These are phyloP conservation scores for Saccharomyces hybrid DNA, from an alignment of 1,139 yeast genomes.

Conservation along the genomic window DNA sequence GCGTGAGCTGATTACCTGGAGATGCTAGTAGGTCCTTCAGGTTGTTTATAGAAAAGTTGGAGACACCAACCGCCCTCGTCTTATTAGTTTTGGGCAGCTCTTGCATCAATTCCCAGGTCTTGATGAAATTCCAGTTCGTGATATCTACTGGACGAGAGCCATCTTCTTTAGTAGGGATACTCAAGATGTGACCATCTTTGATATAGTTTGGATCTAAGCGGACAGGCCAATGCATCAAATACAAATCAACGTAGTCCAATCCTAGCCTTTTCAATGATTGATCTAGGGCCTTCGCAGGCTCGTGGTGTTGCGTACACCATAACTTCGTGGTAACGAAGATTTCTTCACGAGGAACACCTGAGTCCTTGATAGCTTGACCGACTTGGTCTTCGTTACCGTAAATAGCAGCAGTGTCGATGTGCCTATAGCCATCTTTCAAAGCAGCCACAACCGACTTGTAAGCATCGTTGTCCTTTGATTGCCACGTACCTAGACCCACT, in stretches of 20 bases:
- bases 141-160: conserved; percentile 38
- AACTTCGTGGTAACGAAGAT: conserved; percentile 74
- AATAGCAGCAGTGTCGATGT: conserved; percentile 70
- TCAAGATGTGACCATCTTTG: conserved; percentile 32
- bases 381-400: conserved; percentile 62
- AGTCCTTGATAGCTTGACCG: conserved; percentile 58
- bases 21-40: conserved; percentile 45
- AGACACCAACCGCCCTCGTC: conserved; percentile 65
- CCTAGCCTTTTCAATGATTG: conserved; percentile 56
- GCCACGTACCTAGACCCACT: conserved; percentile 78
- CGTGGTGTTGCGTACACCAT: conserved; percentile 60
- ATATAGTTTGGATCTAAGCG: conserved; percentile 42
- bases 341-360: conserved; percentile 62
- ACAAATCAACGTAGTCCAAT: conserved; percentile 73
- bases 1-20: conserved; percentile 45
- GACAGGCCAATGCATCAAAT: conserved; percentile 81
- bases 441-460: conserved; percentile 57
- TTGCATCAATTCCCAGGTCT: conserved; percentile 66
- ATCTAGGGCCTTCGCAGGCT: conserved; percentile 52
- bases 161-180: conserved; percentile 37
- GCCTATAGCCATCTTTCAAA: conserved; percentile 62
- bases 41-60: conserved; percentile 54
- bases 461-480: conserved; percentile 53
- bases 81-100: conserved; percentile 49
- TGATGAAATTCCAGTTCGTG: conserved; percentile 45